A percentile compares a stretch with the other conserved stretches of the same genome.
These are phyloP conservation scores for Parsonsia alboflavescens DNA, from an alignment of 257 asterid genomes.

Conservation along the genomic window DNA sequence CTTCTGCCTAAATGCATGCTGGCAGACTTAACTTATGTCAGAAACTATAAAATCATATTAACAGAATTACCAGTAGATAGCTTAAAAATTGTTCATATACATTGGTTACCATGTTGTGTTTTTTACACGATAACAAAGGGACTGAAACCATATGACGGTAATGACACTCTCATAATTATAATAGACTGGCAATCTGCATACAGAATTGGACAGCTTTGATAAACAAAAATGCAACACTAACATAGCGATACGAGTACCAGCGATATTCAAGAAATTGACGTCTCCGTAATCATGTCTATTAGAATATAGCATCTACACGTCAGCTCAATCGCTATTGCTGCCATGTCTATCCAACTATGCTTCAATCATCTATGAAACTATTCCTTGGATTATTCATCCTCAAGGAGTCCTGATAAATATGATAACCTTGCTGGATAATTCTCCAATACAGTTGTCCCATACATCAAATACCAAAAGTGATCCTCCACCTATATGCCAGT, in stretches of 20 bases:
- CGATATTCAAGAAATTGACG: slow-evolving; percentile 24
- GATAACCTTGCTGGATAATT: background rate
- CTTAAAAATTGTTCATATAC: background rate
- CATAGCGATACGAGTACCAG: slow-evolving; percentile 18
- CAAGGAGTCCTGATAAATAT: background rate
- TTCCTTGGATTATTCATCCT: slow-evolving; percentile 1
- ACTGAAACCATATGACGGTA: background rate
- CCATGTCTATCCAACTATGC: slow-evolving; percentile 7
- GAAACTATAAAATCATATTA: background rate
- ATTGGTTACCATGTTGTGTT: background rate
- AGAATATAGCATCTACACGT: slow-evolving; percentile 18
- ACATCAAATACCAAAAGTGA: background rate
- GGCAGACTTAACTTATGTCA: background rate
- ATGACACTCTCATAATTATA: background rate
- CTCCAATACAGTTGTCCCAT: background rate
- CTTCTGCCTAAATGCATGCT: background rate
- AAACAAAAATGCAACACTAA: slow-evolving; percentile 32
- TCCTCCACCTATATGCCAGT: background rate
- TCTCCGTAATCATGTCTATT: slow-evolving; percentile 27
- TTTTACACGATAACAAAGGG: background rate
- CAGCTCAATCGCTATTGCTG: slow-evolving; percentile 14
- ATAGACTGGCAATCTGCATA: background rate
- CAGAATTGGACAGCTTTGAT: slow-evolving; percentile 5
- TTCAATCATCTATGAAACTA: background rate
- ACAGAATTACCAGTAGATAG: background rate